phyloP scores from a whole-genome alignment of 768 basidiomycete species.

The Rhizopogon roseolus region DNA sequence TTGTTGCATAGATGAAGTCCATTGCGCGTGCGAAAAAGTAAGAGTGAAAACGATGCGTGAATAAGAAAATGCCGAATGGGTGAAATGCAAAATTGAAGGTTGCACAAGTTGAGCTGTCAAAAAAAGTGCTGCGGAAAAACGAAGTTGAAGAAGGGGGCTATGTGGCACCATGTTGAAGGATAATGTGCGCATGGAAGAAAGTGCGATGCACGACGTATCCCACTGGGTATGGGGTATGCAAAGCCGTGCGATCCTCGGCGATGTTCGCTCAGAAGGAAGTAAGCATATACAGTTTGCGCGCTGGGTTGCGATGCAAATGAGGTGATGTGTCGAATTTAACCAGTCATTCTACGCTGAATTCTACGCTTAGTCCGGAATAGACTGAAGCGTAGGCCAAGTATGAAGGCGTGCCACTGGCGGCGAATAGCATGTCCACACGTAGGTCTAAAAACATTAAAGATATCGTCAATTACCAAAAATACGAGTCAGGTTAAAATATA shows the following conservation, averaged over 20 bases:
- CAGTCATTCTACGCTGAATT: constrained; percentile 23
- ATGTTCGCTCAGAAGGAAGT: constrained; percentile 18
- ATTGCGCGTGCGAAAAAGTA: constrained; percentile 18
- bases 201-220: constrained; percentile 16
- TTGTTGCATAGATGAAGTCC: constrained; percentile 13
- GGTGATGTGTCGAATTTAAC: constrained; percentile 10
- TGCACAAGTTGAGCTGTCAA: neutral
- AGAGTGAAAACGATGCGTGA: constrained; percentile 13
- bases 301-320: constrained; percentile 7
- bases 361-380: constrained; percentile 49
- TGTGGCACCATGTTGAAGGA: constrained; percentile 6
- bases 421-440: constrained; percentile 51
- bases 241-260: constrained; percentile 18
- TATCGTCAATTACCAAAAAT: neutral
- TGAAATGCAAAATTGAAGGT: constrained; percentile 12
- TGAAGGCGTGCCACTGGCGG: constrained; percentile 58
- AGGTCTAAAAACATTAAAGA: constrained; percentile 32
- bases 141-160: constrained; percentile 10
- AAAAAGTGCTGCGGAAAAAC: constrained; percentile 13
- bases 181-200: neutral
- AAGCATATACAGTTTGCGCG: constrained; percentile 20
- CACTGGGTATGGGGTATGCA: constrained; percentile 11
- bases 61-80: constrained; percentile 23
- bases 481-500: neutral
- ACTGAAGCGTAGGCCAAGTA: constrained; percentile 50